Base-by-base conservation (phyloP, 495 filamentous ascomycete genomes). In the Talaromyces ruber region DNA sequence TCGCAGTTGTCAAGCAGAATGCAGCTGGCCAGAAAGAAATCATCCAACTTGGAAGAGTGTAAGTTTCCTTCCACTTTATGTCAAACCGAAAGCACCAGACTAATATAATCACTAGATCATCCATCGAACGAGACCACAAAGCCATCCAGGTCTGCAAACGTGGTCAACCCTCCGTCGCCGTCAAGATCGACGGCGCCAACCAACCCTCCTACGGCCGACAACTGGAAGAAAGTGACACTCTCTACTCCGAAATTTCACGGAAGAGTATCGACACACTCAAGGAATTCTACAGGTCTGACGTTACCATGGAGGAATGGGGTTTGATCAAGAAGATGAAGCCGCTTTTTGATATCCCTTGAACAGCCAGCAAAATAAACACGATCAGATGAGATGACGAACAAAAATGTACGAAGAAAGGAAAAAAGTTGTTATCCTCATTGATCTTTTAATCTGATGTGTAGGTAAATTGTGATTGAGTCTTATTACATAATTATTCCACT, bases 41-140 rank as follows among this genome's bases (percentile, higher is more conserved):
- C 28, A 75, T 98, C 65, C 76, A 78, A 16, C 70, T 99, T 28
- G 95, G 95, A 30, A 88, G 94, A 91, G 94, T 98, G 92, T 97
- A 89, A 82, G 92, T 88, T 64, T 53, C 18, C 24, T 32, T 21
- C 16, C 51, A 25, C 16, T 56, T 58, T 47, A 0, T 28, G 59
- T 30, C 8, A 12, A 53, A n/a, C 21, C 30, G 12, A 63, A 58
- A 58, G 61, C 70, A 60, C 60, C 25, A 59, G 53, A 2, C 63
- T 66, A 54, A 62, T 32, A 56, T 45, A 45, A 61, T 18, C 18
- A n/a, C 60, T 67, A 96, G 93, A 16, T 86, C 89, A 64, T 91
- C 88, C 8, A 98, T 99, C 72, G 93, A 98, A 74, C 88, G 95
- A 71, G 95, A 99, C 64, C 95, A 98, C 85, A 99, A 98, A 78